These are phyloP conservation scores for Pleurostoma richardsiae DNA, from an alignment of 2,329 filamentous ascomycete genomes.

Conservation along the genomic window DNA sequence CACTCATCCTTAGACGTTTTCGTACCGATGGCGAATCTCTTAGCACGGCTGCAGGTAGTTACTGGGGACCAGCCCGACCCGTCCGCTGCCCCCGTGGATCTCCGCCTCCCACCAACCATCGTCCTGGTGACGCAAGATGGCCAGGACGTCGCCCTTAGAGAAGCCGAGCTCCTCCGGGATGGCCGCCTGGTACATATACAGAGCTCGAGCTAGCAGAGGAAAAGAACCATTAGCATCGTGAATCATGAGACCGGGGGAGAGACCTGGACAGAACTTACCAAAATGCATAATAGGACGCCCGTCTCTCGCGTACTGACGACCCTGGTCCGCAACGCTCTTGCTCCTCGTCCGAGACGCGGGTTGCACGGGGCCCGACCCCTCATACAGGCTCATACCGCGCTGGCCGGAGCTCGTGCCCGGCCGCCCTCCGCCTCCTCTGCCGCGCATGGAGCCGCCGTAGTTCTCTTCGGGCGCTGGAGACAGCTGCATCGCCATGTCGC, in stretches of 20 bases:
- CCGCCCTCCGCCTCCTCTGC: slow-evolving; percentile 44
- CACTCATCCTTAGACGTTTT: too few species aligned
- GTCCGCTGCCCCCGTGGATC: slow-evolving; percentile 64
- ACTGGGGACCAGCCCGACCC: slow-evolving; percentile 59
- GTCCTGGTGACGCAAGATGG: slow-evolving; percentile 85
- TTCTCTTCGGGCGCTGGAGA: slow-evolving; percentile 40
- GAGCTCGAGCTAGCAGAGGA: slow-evolving; percentile 68
- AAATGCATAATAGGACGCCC: slow-evolving; percentile 87
- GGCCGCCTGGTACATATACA: slow-evolving; percentile 91
- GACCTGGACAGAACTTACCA: slow-evolving; percentile 58
- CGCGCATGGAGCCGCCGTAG: slow-evolving; percentile 50
- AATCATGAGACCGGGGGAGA: slow-evolving; percentile 1
- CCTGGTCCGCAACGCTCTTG: slow-evolving; percentile 79
- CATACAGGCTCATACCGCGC: slow-evolving; percentile 51
- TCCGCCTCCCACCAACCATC: slow-evolving; percentile 99
- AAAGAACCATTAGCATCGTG: slow-evolving; percentile 13
- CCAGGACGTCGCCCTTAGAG: slow-evolving; percentile 84
- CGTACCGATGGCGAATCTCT: slow-evolving; percentile 2
- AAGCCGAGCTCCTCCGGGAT: slow-evolving; percentile 95
- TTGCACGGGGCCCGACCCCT: slow-evolving; percentile 36
- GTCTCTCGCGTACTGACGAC: slow-evolving; percentile 78
- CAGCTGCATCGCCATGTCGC: slow-evolving; percentile 45
- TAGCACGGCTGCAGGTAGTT: slow-evolving; percentile 59
- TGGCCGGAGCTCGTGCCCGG: slow-evolving; percentile 39
- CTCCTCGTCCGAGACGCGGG: slow-evolving; percentile 55